phyloP scores from a whole-genome alignment of 495 filamentous ascomycete species.

The Penicillium macrosclerotiorum region DNA sequence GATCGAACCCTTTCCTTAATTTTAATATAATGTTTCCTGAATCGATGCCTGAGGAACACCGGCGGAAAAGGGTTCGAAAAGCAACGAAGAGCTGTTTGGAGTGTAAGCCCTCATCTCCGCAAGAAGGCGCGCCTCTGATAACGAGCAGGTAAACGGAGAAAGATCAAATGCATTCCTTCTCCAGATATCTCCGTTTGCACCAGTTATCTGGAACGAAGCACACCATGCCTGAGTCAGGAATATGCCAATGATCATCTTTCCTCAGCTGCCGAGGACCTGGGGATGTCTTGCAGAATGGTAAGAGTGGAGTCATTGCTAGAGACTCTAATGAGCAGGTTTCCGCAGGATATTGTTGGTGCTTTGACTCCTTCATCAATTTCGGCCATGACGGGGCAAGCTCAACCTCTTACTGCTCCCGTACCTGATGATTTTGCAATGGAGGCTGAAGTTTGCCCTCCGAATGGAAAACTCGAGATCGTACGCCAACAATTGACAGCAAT shows the following conservation, averaged over 20 bases:
- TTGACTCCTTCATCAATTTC: background rate
- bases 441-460: background rate
- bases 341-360: background rate
- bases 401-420: background rate
- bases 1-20: no score
- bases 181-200: slow-evolving; percentile 6
- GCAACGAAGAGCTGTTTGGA: slow-evolving; percentile 22
- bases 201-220: slow-evolving; percentile 11
- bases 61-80: slow-evolving; percentile 14
- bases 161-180: slow-evolving; percentile 17
- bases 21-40: no score
- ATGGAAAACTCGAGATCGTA: slow-evolving; percentile 3
- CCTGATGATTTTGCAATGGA: background rate
- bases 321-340: background rate
- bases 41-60: background rate
- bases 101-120: slow-evolving; percentile 11
- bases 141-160: slow-evolving; percentile 7
- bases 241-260: slow-evolving; percentile 12
- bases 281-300: background rate
- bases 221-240: slow-evolving; percentile 13
- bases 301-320: slow-evolving; percentile 4
- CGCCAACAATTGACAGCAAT: slow-evolving; percentile 7
- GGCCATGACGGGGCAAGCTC: background rate
- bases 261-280: background rate
- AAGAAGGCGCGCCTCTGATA: background rate